A percentile compares a stretch with the other conserved stretches of the same genome.
Evolutionary conservation across 495 filamentous ascomycete species (phyloP).

Genomic region (Hypoxylon trugodes): DNA sequence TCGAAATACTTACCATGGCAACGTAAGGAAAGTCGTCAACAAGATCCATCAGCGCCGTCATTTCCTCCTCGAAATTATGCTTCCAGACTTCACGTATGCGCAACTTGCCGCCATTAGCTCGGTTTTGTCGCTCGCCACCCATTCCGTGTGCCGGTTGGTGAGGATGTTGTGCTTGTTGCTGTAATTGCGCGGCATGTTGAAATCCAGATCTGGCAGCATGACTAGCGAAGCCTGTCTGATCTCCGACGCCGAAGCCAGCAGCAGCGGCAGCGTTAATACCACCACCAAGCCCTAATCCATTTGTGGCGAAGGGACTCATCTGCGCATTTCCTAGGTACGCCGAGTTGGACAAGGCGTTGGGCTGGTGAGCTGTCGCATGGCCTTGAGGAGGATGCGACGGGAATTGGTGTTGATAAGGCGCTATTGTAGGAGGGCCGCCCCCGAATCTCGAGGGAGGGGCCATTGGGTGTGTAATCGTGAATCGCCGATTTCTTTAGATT

Average conservation of each 20-base stretch:
- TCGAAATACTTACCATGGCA: conserved; percentile 76
- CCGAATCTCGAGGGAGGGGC: conserved; percentile 44
- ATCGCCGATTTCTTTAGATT: conserved; percentile 9
- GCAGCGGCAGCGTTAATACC: conserved; percentile 51
- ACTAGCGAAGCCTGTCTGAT: conserved; percentile 85
- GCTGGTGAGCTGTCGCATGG: conserved; percentile 52
- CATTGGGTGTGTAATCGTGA: conserved; percentile 19
- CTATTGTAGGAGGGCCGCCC: conserved; percentile 46
- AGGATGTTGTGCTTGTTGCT: conserved; percentile 61
- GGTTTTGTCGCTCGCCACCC: conserved; percentile 52
- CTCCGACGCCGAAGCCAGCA: conserved; percentile 65
- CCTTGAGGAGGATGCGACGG: conserved; percentile 50
- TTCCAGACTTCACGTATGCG: conserved; percentile 96
- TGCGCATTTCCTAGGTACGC: conserved; percentile 63
- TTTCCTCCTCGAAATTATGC: conserved; percentile 88
- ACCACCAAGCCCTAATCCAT: conserved; percentile 67
- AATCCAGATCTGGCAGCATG: conserved; percentile 89
- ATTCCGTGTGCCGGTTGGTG: conserved; percentile 63
- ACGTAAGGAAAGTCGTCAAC: conserved; percentile 93
- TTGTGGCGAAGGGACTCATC: conserved; percentile 72
- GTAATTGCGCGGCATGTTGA: conserved; percentile 76
- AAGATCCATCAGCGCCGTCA: conserved; percentile 78
- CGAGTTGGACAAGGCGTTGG: conserved; percentile 46
- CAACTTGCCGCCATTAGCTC: conserved; percentile 60
- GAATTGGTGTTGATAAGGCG: conserved; percentile 58